phyloP scores from a whole-genome alignment of 1,139 yeast species.

The Pichia sp. region DNA sequence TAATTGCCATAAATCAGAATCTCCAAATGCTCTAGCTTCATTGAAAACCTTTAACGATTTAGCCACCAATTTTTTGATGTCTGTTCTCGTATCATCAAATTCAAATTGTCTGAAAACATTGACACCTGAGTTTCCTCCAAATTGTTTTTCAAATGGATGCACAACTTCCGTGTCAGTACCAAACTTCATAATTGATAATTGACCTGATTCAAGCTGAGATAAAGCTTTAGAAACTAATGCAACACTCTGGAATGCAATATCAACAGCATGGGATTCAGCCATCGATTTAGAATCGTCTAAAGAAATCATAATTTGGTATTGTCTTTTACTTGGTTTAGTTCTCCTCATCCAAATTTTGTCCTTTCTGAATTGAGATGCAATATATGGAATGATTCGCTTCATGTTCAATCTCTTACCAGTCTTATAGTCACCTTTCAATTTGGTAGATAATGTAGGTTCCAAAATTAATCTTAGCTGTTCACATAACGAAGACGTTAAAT shows the following conservation, averaged over 20 bases:
- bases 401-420: conserved; percentile 95
- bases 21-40: conserved; percentile 46
- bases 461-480: conserved; percentile 89
- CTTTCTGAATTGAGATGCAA: conserved; percentile 94
- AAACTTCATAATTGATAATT: conserved; percentile 81
- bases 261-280: conserved; percentile 88
- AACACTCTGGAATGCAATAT: conserved; percentile 88
- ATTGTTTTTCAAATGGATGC: conserved; percentile 84
- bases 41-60: conserved; percentile 70
- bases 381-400: conserved; percentile 96
- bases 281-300: conserved; percentile 96
- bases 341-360: conserved; percentile 98
- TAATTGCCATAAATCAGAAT: conserved; percentile 81
- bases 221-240: conserved; percentile 92
- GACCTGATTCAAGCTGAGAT: conserved; percentile 92
- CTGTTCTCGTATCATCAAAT: conserved; percentile 83
- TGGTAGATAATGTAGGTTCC: conserved; percentile 94
- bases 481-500: conserved; percentile 77
- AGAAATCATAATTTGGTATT: conserved; percentile 95
- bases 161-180: conserved; percentile 81
- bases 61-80: conserved; percentile 64
- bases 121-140: conserved; percentile 78
- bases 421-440: conserved; percentile 89
- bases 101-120: conserved; percentile 82
- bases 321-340: conserved; percentile 95